Evolutionary conservation across 1,284 basidiomycete genomes (phyloP), one percentile per base, ranked within the genome.

Genomic region (Ustilago trichophora): DNA sequence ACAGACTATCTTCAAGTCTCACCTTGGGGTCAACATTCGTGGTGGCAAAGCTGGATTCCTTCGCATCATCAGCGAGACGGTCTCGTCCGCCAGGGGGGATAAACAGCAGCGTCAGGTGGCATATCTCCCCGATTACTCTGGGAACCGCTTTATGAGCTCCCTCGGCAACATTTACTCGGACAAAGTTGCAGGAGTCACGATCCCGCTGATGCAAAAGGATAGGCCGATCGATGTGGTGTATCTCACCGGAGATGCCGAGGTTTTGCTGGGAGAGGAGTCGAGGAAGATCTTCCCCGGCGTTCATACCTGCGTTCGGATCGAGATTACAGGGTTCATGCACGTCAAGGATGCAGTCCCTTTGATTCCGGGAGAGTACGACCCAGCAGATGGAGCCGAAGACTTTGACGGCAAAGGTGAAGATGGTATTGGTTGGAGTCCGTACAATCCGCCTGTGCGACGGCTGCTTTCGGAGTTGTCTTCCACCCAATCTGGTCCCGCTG

Each of bases 351-450:
- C 63, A 0, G 25, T 66, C 4, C 55, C 63, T 7, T 46, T 66
- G 4, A 42, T 52, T 7, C 51, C 56, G 25, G 51, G 26, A 5
- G 27, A 19, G 0, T 38, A 37, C 33, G 34, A 57, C 7, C 46
- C 53, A 1, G 11, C 25, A 9, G 34, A 48, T 0, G 54, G 35
- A 7, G 43, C 42, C 13, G 55, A 59, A 27, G 55, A 66, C 33
- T 58, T 55, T 16, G 41, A 46, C 13, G 16, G 13, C 25, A 46
- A 54, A 19, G 51, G 31, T 5, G 34, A 48, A 24, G 46, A 64
- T 16, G 56, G 67, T 4, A 40, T 70, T 11, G 60, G 57, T 1
- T 70, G 67, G 67, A 70, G 67, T 33, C 60, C 67, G 0, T 70
- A 70, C 38, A 64, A 60, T 19, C 67, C 67, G 2, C 67, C 67